These are phyloP conservation scores for Pyrenophora graminea DNA, from an alignment of 2,329 filamentous ascomycete genomes.

Conservation along the genomic window DNA sequence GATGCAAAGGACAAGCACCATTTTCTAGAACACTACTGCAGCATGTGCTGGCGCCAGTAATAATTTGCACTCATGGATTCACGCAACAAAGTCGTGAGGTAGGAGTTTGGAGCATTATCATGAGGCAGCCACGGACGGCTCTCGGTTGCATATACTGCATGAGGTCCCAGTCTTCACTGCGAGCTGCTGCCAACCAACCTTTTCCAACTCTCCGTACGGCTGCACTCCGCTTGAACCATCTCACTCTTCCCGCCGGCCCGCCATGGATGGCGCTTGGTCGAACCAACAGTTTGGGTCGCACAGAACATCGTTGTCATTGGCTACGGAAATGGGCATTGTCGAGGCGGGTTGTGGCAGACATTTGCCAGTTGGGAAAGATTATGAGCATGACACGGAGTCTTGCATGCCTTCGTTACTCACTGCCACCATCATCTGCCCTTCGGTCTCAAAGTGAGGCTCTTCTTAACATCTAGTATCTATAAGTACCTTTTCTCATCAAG, in stretches of 20 bases:
- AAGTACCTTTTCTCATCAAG: constrained; percentile 9
- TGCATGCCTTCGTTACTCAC: constrained; percentile 20
- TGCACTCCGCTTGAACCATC: constrained; percentile 4
- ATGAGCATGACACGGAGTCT: constrained; percentile 26
- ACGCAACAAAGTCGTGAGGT: constrained; percentile 10
- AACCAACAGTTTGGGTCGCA: constrained; percentile 7
- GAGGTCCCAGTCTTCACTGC: background rate
- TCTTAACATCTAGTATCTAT: constrained; percentile 5
- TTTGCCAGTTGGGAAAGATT: constrained; percentile 19
- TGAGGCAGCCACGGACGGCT: constrained; percentile 3
- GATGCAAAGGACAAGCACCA: constrained; percentile 7
- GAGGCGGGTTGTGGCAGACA: constrained; percentile 21
- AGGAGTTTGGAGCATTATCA: constrained; percentile 8
- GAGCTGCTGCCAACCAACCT: background rate
- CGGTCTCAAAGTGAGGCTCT: constrained; percentile 9
- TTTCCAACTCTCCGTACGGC: constrained; percentile 6
- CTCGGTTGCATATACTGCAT: constrained; percentile 5
- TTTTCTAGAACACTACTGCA: constrained; percentile 15
- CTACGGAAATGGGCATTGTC: constrained; percentile 17
- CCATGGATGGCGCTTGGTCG: constrained; percentile 8
- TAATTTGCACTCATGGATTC: constrained; percentile 12
- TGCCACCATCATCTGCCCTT: constrained; percentile 6
- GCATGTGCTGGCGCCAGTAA: constrained; percentile 17
- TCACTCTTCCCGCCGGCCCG: constrained; percentile 12
- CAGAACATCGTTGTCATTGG: constrained; percentile 13